A percentile compares a stretch with the other conserved stretches of the same genome.
Evolutionary conservation across 768 basidiomycete species (phyloP).

Genomic region (Amanita molliuscula): DNA sequence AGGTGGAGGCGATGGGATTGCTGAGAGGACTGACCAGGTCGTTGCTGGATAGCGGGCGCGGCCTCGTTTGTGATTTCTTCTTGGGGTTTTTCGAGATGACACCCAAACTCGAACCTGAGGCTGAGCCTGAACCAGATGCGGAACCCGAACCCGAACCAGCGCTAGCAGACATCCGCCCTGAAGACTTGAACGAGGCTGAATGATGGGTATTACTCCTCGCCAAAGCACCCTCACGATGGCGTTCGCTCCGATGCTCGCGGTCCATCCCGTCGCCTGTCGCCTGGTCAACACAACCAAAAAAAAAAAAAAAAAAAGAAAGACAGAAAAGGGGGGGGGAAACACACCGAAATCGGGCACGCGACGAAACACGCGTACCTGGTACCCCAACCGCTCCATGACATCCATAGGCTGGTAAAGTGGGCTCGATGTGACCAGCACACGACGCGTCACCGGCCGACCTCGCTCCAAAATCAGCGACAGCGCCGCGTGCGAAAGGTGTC

Average conservation of each 20-base stretch:
- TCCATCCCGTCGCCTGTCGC: constrained; percentile 43
- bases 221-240: constrained; percentile 10
- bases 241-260: constrained; percentile 25
- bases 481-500: constrained; percentile 66
- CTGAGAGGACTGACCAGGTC: not conserved
- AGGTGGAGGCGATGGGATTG: too few species aligned
- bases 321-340: not conserved
- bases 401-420: constrained; percentile 81
- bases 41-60: not conserved
- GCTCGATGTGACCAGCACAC: constrained; percentile 72
- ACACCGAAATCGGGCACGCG: constrained; percentile 57
- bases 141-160: not conserved
- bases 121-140: not conserved
- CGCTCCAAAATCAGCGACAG: constrained; percentile 74
- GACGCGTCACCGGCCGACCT: constrained; percentile 62
- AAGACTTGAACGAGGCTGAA: constrained; percentile 6
- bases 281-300: not conserved
- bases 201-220: constrained; percentile 7
- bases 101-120: not conserved
- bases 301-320: not conserved
- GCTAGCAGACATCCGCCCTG: not conserved
- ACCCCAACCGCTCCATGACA: constrained; percentile 59
- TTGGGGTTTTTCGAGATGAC: not conserved
- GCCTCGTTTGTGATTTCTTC: not conserved
- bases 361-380: constrained; percentile 60